phyloP scores from a whole-genome alignment of 305 asterid species.

The Fraxinus angustifolia region DNA sequence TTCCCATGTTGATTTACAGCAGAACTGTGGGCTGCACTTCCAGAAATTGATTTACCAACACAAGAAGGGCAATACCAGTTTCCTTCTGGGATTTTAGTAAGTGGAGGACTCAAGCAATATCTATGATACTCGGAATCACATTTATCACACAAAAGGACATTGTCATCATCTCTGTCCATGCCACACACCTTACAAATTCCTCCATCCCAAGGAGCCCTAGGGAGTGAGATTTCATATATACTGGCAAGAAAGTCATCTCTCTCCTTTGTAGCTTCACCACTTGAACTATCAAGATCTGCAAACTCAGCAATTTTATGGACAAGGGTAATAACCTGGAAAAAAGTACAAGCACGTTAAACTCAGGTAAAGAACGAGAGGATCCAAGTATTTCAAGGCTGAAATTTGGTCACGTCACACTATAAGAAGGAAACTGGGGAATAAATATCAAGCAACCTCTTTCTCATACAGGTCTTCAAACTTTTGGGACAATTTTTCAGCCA shows the following conservation, averaged over 20 bases:
- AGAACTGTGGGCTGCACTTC: constrained; percentile 35
- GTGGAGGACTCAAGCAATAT: constrained; percentile 95
- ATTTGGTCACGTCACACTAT: neutral
- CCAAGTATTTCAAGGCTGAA: neutral
- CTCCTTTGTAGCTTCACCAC: constrained; percentile 52
- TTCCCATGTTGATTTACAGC: constrained; percentile 32
- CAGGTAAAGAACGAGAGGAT: constrained; percentile 7
- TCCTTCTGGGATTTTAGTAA: constrained; percentile 71
- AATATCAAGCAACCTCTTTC: constrained; percentile 59
- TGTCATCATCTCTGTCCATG: constrained; percentile 90
- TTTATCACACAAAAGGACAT: constrained; percentile 80
- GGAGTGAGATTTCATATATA: constrained; percentile 57
- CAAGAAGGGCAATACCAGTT: constrained; percentile 98
- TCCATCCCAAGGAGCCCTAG: constrained; percentile 98
- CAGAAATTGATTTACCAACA: constrained; percentile 48
- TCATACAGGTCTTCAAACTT: constrained; percentile 71
- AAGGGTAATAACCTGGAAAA: constrained; percentile 61
- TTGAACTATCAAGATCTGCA: constrained; percentile 35
- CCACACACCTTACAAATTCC: constrained; percentile 94
- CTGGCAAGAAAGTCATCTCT: constrained; percentile 59
- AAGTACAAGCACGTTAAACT: constrained; percentile 23
- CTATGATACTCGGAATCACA: constrained; percentile 94
- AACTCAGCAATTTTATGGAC: constrained; percentile 54
- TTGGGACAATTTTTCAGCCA: constrained; percentile 57
- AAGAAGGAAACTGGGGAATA: constrained; percentile 13